Evolutionary conservation across 1,284 basidiomycete genomes (phyloP), one percentile per base, ranked within the genome.

Genomic region (Entoloma clypeatum): DNA sequence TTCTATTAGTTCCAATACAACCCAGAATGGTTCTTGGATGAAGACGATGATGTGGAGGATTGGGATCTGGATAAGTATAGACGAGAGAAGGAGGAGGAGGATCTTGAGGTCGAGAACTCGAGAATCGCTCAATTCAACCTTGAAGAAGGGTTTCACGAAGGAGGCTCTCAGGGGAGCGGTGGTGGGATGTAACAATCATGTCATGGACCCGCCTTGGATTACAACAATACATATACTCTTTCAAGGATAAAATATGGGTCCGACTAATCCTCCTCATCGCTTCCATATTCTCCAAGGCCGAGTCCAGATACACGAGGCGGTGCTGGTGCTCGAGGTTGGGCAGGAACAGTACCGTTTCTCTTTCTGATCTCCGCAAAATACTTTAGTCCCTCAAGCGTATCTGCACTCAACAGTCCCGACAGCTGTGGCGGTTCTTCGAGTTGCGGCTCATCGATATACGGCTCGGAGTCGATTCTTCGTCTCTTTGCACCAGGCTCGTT

Each of bases 21-120:
- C 63, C 90, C 92, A 11, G 91, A 98, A 57, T 88, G 95, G 82
- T 92, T 95, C 68, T 81, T 79, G 52, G 92, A 94, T 54, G 79
- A 83, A 44, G 89, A 91, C 5, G 85, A 72, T 8, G 86, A 79
- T 23, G 81, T 70, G 46, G 79, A 85, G 19, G 82, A 83, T 22
- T 88, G 82, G 82, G 85, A 89, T 63, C 60, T 88, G 25, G 63
- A 69, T 26, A 71, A 75, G 49, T 88, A 81, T 60, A 68, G 83
- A 47, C 66, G 67, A 43, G 63, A 81, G 61, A 70, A 79, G 54
- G 79, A 85, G 51, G 78, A 77, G 25, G 85, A 77, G 49, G 75
- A 79, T 48, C 38, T 63, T 10, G 62, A 56, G 2, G 61, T 48
- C 16, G 69, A 72, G 45, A 62, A 62, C 26, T 41, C 49, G 24